Percentiles rank a stretch among this genome's conserved stretches.
Evolutionary conservation across 108 stramenopile genomes (phyloP).

Genomic region (Pseudonitzschia multiseries): DNA sequence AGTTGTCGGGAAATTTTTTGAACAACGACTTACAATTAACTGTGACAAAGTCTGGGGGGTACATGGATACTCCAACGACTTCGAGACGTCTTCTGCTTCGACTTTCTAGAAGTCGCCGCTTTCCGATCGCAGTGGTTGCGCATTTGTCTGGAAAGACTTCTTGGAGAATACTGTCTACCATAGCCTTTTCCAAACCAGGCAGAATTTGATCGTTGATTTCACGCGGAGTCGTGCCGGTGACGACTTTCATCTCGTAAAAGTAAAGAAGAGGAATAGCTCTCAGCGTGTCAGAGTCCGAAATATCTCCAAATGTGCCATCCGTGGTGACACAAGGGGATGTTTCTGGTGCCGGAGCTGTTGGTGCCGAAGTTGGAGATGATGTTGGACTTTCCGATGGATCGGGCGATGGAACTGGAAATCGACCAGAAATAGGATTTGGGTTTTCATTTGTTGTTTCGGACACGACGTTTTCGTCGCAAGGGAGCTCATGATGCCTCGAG

Average conservation of each 20-base stretch:
- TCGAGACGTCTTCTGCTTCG: slow-evolving; percentile 17
- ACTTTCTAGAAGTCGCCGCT: slow-evolving; percentile 11
- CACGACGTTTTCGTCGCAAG: neutral
- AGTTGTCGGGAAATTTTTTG: neutral
- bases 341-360: no score
- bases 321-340: slow-evolving; percentile 8
- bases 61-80: slow-evolving; percentile 27
- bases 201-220: slow-evolving; percentile 18
- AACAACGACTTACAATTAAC: slow-evolving; percentile 25
- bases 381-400: neutral
- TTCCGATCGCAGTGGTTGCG: neutral
- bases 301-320: slow-evolving; percentile 28
- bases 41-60: slow-evolving; percentile 29
- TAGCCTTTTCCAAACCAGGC: slow-evolving; percentile 24
- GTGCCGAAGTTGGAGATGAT: no score
- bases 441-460: neutral
- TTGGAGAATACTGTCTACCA: slow-evolving; percentile 32
- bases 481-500: neutral
- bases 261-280: slow-evolving; percentile 10
- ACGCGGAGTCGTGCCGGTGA: neutral
- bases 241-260: slow-evolving; percentile 31
- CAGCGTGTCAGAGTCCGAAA: slow-evolving; percentile 13
- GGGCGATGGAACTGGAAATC: neutral
- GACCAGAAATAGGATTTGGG: neutral
- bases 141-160: slow-evolving; percentile 25